Conservation (phyloP, 1,284 basidiomycete genomes). For the Boletellus sp. region DNA sequence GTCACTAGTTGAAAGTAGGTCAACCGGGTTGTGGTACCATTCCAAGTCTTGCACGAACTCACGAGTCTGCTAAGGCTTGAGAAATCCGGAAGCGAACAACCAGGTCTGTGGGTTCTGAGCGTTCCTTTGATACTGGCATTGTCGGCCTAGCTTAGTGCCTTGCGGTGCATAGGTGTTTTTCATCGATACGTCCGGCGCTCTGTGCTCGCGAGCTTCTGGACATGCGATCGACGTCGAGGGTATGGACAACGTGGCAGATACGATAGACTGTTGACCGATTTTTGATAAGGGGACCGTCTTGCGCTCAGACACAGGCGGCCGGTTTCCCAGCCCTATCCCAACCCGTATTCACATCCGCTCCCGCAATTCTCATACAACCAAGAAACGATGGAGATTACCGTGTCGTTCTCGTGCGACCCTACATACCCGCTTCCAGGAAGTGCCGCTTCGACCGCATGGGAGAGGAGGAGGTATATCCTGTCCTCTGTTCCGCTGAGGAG, state of each 20-base stretch:
- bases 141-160: slow-evolving; percentile 1
- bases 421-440: slow-evolving; percentile 45
- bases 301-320: slow-evolving; percentile 74
- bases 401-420: slow-evolving; percentile 61
- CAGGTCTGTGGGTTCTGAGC: slow-evolving; percentile 44
- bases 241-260: slow-evolving; percentile 26
- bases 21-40: not conserved
- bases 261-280: slow-evolving; percentile 5
- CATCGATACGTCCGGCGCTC: slow-evolving; percentile 67
- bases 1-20: slow-evolving; percentile 68
- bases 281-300: slow-evolving; percentile 49
- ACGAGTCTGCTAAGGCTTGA: slow-evolving; percentile 46
- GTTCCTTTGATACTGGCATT: not conserved
- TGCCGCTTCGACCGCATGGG: slow-evolving; percentile 46
- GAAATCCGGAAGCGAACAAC: slow-evolving; percentile 66
- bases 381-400: slow-evolving; percentile 54
- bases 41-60: slow-evolving; percentile 7
- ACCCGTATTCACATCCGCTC: slow-evolving; percentile 68
- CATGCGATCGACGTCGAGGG: slow-evolving; percentile 78
- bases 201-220: slow-evolving; percentile 74
- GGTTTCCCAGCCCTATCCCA: slow-evolving; percentile 69
- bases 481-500: slow-evolving; percentile 61
- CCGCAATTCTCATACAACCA: slow-evolving; percentile 62
- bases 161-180: slow-evolving; percentile 63
- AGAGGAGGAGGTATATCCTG: slow-evolving; percentile 56